Percentiles rank a stretch among this genome's conserved stretches.
phyloP scores from a whole-genome alignment of 805 yeast genomes.

The Starmerella tilneyi region DNA sequence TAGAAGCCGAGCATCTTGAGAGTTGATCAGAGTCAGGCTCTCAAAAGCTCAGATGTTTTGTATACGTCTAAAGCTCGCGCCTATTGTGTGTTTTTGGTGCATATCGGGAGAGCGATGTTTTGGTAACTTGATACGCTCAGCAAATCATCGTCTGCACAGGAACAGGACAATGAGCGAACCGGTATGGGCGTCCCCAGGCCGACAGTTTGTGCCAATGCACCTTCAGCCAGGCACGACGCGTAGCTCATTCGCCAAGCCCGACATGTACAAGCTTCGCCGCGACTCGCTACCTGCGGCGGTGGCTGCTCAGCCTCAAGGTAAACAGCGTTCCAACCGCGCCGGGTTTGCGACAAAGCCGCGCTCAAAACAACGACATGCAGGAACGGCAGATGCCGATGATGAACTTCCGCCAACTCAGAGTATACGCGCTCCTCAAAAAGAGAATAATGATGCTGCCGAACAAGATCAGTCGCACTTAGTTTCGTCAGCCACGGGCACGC shows the following conservation, averaged over 20 bases:
- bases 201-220: slow-evolving; percentile 24
- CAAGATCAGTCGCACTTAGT: neutral
- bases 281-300: neutral
- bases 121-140: slow-evolving; percentile 1
- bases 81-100: neutral
- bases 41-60: no score
- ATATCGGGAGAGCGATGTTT: no score
- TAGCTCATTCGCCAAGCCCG: slow-evolving; percentile 24
- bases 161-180: slow-evolving; percentile 16
- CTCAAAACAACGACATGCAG: slow-evolving; percentile 9
- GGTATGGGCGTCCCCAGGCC: slow-evolving; percentile 20
- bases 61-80: no score
- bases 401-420: slow-evolving; percentile 22
- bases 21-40: no score
- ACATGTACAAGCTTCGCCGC: slow-evolving; percentile 5
- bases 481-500: slow-evolving; percentile 24
- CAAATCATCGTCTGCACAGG: neutral
- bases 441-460: neutral
- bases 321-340: slow-evolving; percentile 5
- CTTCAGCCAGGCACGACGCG: slow-evolving; percentile 21
- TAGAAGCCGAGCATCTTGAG: no score
- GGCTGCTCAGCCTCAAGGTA: neutral
- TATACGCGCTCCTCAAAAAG: slow-evolving; percentile 11
- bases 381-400: slow-evolving; percentile 11
- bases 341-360: slow-evolving; percentile 19